phyloP scores from a whole-genome alignment of 768 basidiomycete species.

The Suillus americanus region DNA sequence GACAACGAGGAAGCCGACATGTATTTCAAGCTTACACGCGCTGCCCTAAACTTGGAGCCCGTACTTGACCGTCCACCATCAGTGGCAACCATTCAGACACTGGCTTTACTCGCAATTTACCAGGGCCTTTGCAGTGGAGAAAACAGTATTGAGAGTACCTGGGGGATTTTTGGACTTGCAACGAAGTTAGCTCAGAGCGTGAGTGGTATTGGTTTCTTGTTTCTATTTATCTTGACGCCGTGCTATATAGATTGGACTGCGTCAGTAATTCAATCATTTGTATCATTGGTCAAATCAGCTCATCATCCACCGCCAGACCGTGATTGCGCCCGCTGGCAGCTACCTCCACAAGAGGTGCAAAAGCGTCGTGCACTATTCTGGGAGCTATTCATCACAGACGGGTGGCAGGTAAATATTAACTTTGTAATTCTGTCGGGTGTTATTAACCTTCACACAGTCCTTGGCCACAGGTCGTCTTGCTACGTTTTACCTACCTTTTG shows the following conservation, averaged over 20 bases:
- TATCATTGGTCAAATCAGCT: conserved; percentile 10
- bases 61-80: conserved; percentile 69
- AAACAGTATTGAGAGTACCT: conserved; percentile 68
- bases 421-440: not conserved
- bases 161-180: conserved; percentile 64
- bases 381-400: conserved; percentile 74
- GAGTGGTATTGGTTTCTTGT: conserved; percentile 26
- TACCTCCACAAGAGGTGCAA: conserved; percentile 62
- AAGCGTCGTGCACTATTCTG: conserved; percentile 71
- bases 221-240: conserved; percentile 3
- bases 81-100: conserved; percentile 66
- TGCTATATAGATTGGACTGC: conserved; percentile 57
- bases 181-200: conserved; percentile 71
- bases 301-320: conserved; percentile 49
- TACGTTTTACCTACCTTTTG: conserved; percentile 66
- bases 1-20: conserved; percentile 52
- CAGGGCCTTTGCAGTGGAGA: conserved; percentile 67
- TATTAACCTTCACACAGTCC: conserved; percentile 2
- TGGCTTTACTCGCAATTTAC: conserved; percentile 70
- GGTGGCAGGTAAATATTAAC: conserved; percentile 58
- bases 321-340: conserved; percentile 69
- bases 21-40: conserved; percentile 62
- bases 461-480: conserved; percentile 68
- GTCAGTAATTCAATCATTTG: conserved; percentile 39
- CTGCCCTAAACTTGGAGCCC: conserved; percentile 64